Evolutionary conservation across 306 rosid genomes (phyloP).

Genomic region (Pyrus communis): DNA sequence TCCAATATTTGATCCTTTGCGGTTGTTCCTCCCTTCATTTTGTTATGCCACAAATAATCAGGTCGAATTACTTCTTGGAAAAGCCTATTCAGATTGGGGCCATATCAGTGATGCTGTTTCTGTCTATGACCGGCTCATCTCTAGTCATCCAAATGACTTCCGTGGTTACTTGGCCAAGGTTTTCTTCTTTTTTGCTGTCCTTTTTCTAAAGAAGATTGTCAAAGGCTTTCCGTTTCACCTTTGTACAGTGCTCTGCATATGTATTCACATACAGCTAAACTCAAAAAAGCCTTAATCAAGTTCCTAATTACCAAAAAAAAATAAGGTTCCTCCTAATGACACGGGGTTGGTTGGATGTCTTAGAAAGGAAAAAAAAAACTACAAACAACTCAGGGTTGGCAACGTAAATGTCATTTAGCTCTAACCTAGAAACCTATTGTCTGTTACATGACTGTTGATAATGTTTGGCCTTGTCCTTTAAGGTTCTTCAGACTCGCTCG

Average conservation of each 20-base stretch:
- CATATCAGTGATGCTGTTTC: conserved; percentile 83
- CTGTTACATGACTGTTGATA: background rate
- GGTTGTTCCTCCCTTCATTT: background rate
- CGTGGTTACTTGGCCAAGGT: conserved; percentile 98
- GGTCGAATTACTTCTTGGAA: conserved; percentile 95
- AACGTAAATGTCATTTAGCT: background rate
- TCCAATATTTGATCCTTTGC: background rate
- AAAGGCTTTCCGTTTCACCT: background rate
- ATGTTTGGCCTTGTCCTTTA: background rate
- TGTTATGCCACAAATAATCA: conserved; percentile 23
- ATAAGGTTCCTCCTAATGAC: background rate
- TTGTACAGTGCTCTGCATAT: background rate
- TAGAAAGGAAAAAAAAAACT: background rate
- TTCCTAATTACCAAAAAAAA: background rate
- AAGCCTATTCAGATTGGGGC: conserved; percentile 95
- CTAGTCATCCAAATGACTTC: conserved; percentile 70
- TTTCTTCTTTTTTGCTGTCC: background rate
- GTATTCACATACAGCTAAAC: background rate
- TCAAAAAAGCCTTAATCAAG: background rate
- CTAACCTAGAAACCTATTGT: background rate
- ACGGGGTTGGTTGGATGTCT: background rate
- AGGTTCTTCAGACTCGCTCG: background rate
- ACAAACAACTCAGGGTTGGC: background rate
- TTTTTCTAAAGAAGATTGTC: background rate
- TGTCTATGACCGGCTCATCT: conserved; percentile 72